A percentile compares a stretch with the other conserved stretches of the same genome.
Conservation (phyloP, 495 filamentous ascomycete genomes). For the Podospora pseudoanserina region DNA sequence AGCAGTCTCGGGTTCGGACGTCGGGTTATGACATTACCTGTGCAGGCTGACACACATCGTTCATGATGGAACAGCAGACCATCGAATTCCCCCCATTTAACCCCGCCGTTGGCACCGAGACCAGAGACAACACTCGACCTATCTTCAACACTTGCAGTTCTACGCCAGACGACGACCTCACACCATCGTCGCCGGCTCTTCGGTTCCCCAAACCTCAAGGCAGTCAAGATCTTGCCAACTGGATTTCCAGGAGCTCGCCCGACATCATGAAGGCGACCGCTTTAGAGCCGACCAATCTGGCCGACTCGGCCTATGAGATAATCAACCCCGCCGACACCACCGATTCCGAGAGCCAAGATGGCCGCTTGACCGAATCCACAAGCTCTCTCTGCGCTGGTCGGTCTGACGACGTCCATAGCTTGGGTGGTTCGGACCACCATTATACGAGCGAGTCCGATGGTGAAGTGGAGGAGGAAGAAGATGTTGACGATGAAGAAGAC, state of each 20-base stretch:
- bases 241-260: constrained; percentile 49
- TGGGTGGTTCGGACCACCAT: constrained; percentile 47
- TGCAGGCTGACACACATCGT: constrained; percentile 32
- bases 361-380: constrained; percentile 48
- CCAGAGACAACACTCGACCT: constrained; percentile 11
- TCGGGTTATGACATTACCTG: constrained; percentile 36
- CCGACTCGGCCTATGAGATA: constrained; percentile 57
- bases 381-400: constrained; percentile 48
- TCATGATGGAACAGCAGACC: constrained; percentile 45
- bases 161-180: background rate
- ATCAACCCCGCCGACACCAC: constrained; percentile 45
- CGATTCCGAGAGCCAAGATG: constrained; percentile 43
- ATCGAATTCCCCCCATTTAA: constrained; percentile 11
- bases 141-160: background rate
- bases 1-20: constrained; percentile 7
- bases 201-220: constrained; percentile 49
- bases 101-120: background rate
- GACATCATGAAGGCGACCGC: constrained; percentile 45
- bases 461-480: constrained; percentile 23
- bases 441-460: constrained; percentile 35
- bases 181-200: constrained; percentile 39
- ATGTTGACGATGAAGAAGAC: constrained; percentile 39
- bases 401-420: constrained; percentile 52
- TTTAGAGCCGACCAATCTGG: constrained; percentile 41
- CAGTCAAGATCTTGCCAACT: constrained; percentile 48